These are phyloP conservation scores for Cladosporium austrohemisphaericum DNA, from an alignment of 2,329 filamentous ascomycete genomes.

Conservation along the genomic window DNA sequence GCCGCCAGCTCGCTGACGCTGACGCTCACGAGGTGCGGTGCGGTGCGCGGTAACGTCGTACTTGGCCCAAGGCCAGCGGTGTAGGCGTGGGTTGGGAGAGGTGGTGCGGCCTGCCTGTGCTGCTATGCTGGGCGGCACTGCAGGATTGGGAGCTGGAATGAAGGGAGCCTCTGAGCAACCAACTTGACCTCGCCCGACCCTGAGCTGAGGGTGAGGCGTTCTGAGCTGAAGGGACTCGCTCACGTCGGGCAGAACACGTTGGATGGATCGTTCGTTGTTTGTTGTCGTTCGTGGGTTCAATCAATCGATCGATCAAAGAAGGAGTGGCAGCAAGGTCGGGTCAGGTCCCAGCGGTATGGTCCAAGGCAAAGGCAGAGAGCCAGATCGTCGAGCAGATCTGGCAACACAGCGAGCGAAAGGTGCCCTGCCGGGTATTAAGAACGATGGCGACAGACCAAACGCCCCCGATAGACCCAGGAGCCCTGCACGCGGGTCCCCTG, in stretches of 20 bases:
- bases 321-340: background rate
- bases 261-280: background rate
- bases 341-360: slow-evolving; percentile 12
- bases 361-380: slow-evolving; percentile 3
- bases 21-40: slow-evolving; percentile 13
- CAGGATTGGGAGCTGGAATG: slow-evolving; percentile 12
- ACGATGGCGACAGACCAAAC: slow-evolving; percentile 15
- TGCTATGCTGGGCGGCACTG: background rate
- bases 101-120: slow-evolving; percentile 2
- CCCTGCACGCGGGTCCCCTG: slow-evolving; percentile 15
- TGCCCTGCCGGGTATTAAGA: slow-evolving; percentile 16
- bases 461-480: slow-evolving; percentile 14
- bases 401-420: slow-evolving; percentile 11
- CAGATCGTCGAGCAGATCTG: slow-evolving; percentile 15
- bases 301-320: background rate
- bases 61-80: slow-evolving; percentile 26
- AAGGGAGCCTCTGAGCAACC: slow-evolving; percentile 10
- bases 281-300: too few relatives aligned
- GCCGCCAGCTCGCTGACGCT: slow-evolving; percentile 8
- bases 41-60: slow-evolving; percentile 7
- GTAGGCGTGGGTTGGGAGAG: background rate
- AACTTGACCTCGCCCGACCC: slow-evolving; percentile 2
- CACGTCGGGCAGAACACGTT: background rate
- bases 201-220: too few relatives aligned
- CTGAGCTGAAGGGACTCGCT: slow-evolving; percentile 3